These are phyloP conservation scores for Papiliotrema flavescens DNA, from an alignment of 1,284 basidiomycete species.

Conservation along the genomic window DNA sequence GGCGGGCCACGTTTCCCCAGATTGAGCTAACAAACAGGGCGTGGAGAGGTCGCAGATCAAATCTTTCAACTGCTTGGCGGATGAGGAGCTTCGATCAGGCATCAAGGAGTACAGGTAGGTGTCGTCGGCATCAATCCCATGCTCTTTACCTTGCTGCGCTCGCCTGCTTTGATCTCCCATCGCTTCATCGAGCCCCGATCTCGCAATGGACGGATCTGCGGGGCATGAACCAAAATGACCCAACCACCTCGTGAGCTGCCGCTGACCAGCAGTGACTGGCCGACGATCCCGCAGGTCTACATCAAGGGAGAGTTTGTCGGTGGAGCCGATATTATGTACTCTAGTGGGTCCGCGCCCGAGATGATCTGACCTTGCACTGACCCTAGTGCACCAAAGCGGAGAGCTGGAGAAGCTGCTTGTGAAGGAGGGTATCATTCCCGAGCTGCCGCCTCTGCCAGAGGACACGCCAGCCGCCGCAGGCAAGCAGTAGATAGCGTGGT, in stretches of 20 bases:
- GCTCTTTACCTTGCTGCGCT: too few relatives aligned
- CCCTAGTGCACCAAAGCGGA: conserved; percentile 88
- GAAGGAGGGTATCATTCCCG: conserved; percentile 65
- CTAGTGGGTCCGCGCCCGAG: conserved; percentile 72
- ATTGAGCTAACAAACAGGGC: conserved; percentile 57
- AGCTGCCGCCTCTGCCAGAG: conserved; percentile 38
- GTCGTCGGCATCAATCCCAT: background rate
- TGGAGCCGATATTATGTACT: conserved; percentile 90
- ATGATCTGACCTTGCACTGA: too few relatives aligned
- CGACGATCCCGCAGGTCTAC: conserved; percentile 94
- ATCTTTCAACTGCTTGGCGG: conserved; percentile 86
- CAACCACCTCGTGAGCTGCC: background rate
- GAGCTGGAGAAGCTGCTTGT: conserved; percentile 82
- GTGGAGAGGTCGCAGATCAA: conserved; percentile 74
- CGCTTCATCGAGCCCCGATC: too few relatives aligned
- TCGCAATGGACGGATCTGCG: too few relatives aligned
- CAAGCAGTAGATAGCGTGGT: background rate
- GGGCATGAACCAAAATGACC: too few relatives aligned
- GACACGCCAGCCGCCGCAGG: conserved; percentile 5
- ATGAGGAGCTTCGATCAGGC: conserved; percentile 62
- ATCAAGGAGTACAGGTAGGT: conserved; percentile 96
- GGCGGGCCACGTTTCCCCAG: background rate
- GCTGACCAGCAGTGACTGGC: conserved; percentile 75
- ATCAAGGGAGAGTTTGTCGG: conserved; percentile 93
- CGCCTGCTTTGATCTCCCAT: too few relatives aligned